Base-by-base conservation (phyloP, 108 stramenopile genomes). In the Skeletonema costatum region DNA sequence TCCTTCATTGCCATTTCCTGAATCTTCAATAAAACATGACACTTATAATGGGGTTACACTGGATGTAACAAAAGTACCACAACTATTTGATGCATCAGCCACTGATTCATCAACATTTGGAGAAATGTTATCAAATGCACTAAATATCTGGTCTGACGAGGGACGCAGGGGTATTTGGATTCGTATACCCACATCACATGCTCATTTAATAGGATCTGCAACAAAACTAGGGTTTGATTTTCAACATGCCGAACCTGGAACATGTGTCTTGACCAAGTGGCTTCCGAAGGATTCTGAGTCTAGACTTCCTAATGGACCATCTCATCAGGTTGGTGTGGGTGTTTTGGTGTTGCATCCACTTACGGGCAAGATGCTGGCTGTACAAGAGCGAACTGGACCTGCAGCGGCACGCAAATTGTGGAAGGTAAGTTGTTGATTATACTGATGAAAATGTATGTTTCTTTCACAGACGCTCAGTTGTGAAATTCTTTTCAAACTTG, bases 251-350 rank as follows among this genome's bases (percentile, higher is more conserved):
- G 77, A 81, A 35, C 76, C 81, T 0, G 81, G 83, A 7, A 56
- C 51, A 16, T 75, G 89, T 25, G 78, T 95, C 3, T 62, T 95
- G 66, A 90, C 81, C 60, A 79, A 84, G 68, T 95, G 93, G 93
- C 69, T 95, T 2, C 90, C 90, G 7, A 58, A n/a, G 35, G 73
- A 88, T 19, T 44, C 76, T 2, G 58, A 66, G 4, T 88, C 86
- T 10, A 67, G 83, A 9, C 60, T 95, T n/a, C 93, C 93, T 4
- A 48, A 75, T 32, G 93, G 93, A 32, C 93, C 93, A 13, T 89
- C 87, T 4, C 90, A 92, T 80, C 93, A 95, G 76, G 83, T 92
- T 11, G 93, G 93, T 1, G 79, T 95, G 5, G 93, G 93, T 7
- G 89, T 82, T n/a, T 51, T 95, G 29, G 74, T 95, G 0, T 61